Evolutionary conservation across 441 rosid species (phyloP), one percentile per base, ranked within the genome.

Genomic region (Theobroma grandiflorum): DNA sequence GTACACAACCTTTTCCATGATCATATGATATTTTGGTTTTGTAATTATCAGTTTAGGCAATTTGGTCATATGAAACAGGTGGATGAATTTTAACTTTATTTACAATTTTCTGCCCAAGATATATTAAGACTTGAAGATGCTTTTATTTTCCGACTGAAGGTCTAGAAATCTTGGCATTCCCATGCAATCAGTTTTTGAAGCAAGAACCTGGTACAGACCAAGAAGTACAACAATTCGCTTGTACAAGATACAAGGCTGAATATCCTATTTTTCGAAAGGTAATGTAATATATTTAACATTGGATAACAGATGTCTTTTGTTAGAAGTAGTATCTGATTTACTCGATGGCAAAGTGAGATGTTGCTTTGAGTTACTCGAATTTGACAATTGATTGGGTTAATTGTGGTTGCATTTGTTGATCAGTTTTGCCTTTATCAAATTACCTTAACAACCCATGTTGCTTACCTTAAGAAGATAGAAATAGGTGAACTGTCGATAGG

Each of bases 191-290:
- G 77, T 92, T 92, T 85, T 65, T 92, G 82, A 84, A 81, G 67
- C 95, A 92, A 80, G 90, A 90, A 80, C 95, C 95, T 10, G 91
- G 88, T 45, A 75, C 90, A n/a, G 90, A 91, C 72, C 78, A 86
- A 88, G 92, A 86, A 45, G 86, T 82, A 74, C 78, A 88, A 35
- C 84, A 89, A 70, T 92, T 92, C 83, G 95, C 91, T 12, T 92
- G 95, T 80, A 86, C 94, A 16, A 89, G 91, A 80, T 92, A 55
- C 85, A 81, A 90, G 82, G 94, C 94, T 62, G 94, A 90, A 76
- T 90, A 90, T 82, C 95, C 92, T 26, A 85, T 92, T 79, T 92
- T 92, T 85, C 89, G 83, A 35, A 91, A 91, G 92, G 95, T 90
- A 77, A 59, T 42, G 18, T 15, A 69, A 35, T 33, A 63, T 75